phyloP scores from a whole-genome alignment of 129 eudicot species.

The Flaveria bidentis region DNA sequence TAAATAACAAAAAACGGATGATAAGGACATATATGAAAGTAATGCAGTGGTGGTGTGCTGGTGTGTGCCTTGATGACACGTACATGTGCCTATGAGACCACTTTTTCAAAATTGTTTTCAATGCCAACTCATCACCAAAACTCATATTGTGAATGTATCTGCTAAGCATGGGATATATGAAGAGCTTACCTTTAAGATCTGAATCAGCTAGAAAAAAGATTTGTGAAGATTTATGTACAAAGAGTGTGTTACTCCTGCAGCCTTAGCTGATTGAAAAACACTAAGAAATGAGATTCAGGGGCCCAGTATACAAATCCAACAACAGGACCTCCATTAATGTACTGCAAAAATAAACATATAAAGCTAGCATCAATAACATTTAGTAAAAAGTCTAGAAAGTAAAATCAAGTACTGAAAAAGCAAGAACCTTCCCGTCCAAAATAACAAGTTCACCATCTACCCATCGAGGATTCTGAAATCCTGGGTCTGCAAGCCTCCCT shows the following conservation, averaged over 20 bases:
- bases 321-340: constrained; percentile 71
- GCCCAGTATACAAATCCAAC: constrained; percentile 93
- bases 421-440: constrained; percentile 86
- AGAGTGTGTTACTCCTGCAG: constrained; percentile 54
- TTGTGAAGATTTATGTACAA: constrained; percentile 39
- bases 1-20: neutral
- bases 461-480: constrained; percentile 87
- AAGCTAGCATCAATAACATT: neutral
- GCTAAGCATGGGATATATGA: constrained; percentile 13
- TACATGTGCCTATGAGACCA: neutral
- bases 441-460: constrained; percentile 98
- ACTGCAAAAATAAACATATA: constrained; percentile 46
- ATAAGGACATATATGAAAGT: neutral
- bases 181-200: constrained; percentile 46
- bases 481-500: constrained; percentile 95
- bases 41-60: neutral
- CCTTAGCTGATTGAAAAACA: constrained; percentile 79
- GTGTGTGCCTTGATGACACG: neutral
- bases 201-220: constrained; percentile 21
- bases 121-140: neutral
- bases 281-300: constrained; percentile 73
- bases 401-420: neutral
- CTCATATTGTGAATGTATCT: constrained; percentile 9
- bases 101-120: neutral
- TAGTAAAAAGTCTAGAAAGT: neutral